Conservation (phyloP, 208 protist species). For the Leishmania gerbilli region DNA sequence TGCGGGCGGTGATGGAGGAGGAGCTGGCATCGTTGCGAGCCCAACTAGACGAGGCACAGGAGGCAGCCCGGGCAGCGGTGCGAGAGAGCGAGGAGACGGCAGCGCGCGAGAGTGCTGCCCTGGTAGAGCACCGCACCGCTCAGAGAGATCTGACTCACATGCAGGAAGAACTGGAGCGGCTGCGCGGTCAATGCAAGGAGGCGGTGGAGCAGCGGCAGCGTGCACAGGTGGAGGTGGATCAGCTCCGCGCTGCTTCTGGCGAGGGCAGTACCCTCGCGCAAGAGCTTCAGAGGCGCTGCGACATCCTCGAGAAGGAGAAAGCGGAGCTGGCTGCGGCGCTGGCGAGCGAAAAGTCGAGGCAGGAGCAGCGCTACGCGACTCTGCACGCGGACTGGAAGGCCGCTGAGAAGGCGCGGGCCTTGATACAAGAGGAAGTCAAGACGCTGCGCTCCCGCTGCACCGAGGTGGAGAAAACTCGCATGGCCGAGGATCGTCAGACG, state of each 20-base stretch:
- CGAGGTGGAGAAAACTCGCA: conserved; percentile 40
- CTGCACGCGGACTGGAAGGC: conserved; percentile 48
- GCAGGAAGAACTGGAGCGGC: conserved; percentile 27
- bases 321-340: conserved; percentile 36
- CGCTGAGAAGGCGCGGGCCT: conserved; percentile 42
- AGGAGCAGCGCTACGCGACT: conserved; percentile 33
- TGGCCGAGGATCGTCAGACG: conserved; percentile 37
- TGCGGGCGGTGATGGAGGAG: conserved; percentile 47
- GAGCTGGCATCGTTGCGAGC: conserved; percentile 41
- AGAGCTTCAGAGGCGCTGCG: conserved; percentile 27
- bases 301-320: conserved; percentile 32
- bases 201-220: conserved; percentile 30
- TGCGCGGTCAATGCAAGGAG: conserved; percentile 34
- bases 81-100: conserved; percentile 48
- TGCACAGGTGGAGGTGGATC: conserved; percentile 35
- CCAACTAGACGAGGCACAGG: conserved; percentile 44
- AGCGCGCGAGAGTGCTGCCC: conserved; percentile 33
- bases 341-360: conserved; percentile 28
- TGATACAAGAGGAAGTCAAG: conserved; percentile 65
- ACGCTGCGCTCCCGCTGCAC: conserved; percentile 39
- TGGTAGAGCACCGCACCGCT: conserved; percentile 28
- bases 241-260: conserved; percentile 23
- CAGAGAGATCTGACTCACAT: conserved; percentile 35
- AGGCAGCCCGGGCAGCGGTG: conserved; percentile 28
- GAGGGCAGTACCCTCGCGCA: conserved; percentile 31